These are phyloP conservation scores for Xanthoconium purpureum DNA, from an alignment of 768 basidiomycete species.

Conservation along the genomic window DNA sequence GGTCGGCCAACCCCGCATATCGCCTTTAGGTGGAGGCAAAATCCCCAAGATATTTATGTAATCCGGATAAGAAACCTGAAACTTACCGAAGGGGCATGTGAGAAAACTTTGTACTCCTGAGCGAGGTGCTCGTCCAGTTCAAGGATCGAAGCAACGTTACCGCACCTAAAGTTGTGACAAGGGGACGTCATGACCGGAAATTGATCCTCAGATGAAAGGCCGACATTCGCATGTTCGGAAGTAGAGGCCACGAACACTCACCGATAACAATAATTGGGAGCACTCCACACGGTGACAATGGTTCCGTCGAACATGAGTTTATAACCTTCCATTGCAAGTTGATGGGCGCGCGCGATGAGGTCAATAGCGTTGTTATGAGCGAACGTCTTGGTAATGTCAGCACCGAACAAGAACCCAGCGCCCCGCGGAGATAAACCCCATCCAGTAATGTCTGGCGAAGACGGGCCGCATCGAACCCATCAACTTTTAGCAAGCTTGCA, in stretches of 20 bases:
- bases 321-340: conserved; percentile 96
- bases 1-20: conserved; percentile 25
- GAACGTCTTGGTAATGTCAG: conserved; percentile 86
- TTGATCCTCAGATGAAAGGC: conserved; percentile 16
- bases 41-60: conserved; percentile 18
- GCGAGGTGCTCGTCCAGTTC: conserved; percentile 90
- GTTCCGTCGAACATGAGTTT: conserved; percentile 95
- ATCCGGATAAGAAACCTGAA: conserved; percentile 2
- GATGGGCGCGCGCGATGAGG: conserved; percentile 95
- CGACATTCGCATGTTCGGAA: conserved; percentile 13
- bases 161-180: conserved; percentile 58
- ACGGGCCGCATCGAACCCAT: conserved; percentile 19
- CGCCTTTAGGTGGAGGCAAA: conserved; percentile 17
- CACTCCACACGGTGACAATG: conserved; percentile 98
- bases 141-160: conserved; percentile 93
- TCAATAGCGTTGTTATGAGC: conserved; percentile 90
- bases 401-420: conserved; percentile 93
- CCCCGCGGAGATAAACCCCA: conserved; percentile 99
- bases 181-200: conserved; percentile 23
- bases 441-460: conserved; percentile 69
- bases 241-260: conserved; percentile 38
- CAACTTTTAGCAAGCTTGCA: conserved; percentile 12
- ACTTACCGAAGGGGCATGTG: conserved; percentile 81
- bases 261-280: conserved; percentile 98
- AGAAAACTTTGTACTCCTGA: conserved; percentile 96